phyloP scores from a whole-genome alignment of 2,329 filamentous ascomycete species.

The Trichoderma atrobrunneum region DNA sequence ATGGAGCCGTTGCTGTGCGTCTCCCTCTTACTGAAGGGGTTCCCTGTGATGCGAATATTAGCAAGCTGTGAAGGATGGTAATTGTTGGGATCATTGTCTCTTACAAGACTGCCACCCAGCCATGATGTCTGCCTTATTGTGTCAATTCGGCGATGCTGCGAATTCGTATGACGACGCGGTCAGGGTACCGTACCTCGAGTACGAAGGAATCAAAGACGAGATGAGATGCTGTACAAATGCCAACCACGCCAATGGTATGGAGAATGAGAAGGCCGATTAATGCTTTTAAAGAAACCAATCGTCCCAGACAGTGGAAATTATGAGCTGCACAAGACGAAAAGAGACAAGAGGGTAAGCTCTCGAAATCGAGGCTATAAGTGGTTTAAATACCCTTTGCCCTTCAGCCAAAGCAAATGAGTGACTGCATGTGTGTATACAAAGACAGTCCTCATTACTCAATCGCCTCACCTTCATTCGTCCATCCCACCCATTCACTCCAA shows the following conservation, averaged over 20 bases:
- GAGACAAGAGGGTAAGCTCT: neutral
- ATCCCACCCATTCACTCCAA: neutral
- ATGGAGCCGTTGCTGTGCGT: conserved; percentile 60
- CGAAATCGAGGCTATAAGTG: neutral
- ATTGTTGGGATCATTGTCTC: neutral
- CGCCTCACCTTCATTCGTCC: neutral
- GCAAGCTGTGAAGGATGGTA: neutral
- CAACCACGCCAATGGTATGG: neutral
- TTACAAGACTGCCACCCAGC: conserved; percentile 22
- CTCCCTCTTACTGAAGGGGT: conserved; percentile 73
- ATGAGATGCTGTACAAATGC: neutral
- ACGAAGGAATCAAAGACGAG: neutral
- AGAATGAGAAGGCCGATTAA: neutral
- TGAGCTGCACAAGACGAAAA: neutral
- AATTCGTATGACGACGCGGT: neutral
- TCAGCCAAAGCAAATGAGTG: neutral
- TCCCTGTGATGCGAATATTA: conserved; percentile 48
- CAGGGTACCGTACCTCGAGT: neutral
- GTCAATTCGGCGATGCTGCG: neutral
- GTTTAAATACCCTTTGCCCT: neutral
- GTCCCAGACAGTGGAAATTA: neutral
- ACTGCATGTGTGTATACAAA: neutral
- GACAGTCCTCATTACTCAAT: neutral
- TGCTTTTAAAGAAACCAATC: neutral
- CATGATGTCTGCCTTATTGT: conserved; percentile 13